Evolutionary conservation across 2,329 filamentous ascomycete species (phyloP).

Genomic region (Trichoderma asperellum): DNA sequence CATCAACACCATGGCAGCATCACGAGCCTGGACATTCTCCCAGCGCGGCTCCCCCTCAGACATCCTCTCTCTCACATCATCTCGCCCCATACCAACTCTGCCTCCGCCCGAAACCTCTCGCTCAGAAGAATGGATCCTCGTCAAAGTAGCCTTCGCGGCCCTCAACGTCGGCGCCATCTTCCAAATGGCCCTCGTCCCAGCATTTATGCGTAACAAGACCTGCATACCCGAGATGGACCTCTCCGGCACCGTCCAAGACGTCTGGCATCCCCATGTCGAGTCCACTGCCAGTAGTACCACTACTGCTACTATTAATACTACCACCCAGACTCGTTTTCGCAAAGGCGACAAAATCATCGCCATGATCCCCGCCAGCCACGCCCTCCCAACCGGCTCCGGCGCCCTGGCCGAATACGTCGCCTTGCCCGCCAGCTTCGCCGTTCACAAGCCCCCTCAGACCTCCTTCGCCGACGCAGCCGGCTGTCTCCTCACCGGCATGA

Average conservation of each 20-base stretch:
- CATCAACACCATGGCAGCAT: conserved; percentile 23
- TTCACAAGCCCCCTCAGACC: conserved; percentile 39
- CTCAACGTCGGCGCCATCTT: conserved; percentile 52
- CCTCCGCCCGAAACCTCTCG: conserved; percentile 36
- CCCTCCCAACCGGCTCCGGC: conserved; percentile 43
- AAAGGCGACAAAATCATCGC: conserved; percentile 45
- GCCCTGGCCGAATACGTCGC: conserved; percentile 47
- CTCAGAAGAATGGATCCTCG: conserved; percentile 44
- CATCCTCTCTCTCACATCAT: conserved; percentile 35
- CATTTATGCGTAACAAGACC: conserved; percentile 41
- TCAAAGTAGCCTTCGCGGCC: conserved; percentile 48
- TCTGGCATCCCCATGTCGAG: conserved; percentile 37
- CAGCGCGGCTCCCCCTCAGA: conserved; percentile 37
- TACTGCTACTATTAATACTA: not conserved
- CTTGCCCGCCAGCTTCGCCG: conserved; percentile 42
- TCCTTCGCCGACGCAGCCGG: conserved; percentile 44
- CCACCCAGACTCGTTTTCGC: conserved; percentile 33
- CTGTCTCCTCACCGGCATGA: conserved; percentile 45
- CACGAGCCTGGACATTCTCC: conserved; percentile 39
- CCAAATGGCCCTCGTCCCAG: conserved; percentile 48
- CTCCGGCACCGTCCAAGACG: conserved; percentile 45
- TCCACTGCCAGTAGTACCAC: not conserved
- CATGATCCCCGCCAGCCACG: conserved; percentile 43
- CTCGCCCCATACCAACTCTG: conserved; percentile 34
- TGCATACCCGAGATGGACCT: conserved; percentile 51